A percentile compares a stretch with the other conserved stretches of the same genome.
Conservation (phyloP, 1,139 yeast species). For the Magnusiomyces magnusii region DNA sequence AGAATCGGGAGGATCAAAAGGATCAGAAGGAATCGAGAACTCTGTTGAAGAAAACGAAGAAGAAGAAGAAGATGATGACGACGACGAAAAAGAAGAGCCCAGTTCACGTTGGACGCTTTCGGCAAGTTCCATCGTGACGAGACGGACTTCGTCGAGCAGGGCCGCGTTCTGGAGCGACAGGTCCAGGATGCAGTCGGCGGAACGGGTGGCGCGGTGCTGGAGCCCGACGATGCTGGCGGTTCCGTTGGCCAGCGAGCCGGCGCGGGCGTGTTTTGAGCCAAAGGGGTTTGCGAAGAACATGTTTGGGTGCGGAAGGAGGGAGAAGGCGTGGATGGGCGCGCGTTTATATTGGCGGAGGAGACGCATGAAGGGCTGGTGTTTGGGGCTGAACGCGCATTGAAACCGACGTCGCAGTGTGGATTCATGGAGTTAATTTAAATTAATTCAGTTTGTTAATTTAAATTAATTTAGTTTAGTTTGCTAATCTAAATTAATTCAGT, state of each 20-base stretch:
- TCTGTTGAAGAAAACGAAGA: constrained; percentile 6
- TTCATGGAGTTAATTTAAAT: no score
- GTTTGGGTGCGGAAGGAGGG: not conserved
- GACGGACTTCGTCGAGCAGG: constrained; percentile 31
- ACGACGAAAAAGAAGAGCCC: constrained; percentile 19
- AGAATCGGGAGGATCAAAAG: no score
- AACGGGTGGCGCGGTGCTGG: not conserved
- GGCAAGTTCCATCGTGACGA: constrained; percentile 34
- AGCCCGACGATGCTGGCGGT: not conserved
- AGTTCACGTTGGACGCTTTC: constrained; percentile 35
- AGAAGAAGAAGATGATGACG: constrained; percentile 8
- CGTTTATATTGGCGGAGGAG: no score
- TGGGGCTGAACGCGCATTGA: no score
- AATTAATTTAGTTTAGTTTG: no score
- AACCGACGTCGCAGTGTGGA: no score
- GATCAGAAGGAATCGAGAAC: not conserved
- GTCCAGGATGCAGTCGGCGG: not conserved
- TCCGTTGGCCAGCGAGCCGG: not conserved
- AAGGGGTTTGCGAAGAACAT: not conserved
- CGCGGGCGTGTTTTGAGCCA: not conserved
- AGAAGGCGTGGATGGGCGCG: no score
- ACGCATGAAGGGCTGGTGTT: no score
- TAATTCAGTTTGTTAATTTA: no score
- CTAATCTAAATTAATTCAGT: no score
- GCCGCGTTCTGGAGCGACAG: not conserved